Evolutionary conservation across 139 green algal genomes (phyloP).

Genomic region (Yamagishiella unicocca): DNA sequence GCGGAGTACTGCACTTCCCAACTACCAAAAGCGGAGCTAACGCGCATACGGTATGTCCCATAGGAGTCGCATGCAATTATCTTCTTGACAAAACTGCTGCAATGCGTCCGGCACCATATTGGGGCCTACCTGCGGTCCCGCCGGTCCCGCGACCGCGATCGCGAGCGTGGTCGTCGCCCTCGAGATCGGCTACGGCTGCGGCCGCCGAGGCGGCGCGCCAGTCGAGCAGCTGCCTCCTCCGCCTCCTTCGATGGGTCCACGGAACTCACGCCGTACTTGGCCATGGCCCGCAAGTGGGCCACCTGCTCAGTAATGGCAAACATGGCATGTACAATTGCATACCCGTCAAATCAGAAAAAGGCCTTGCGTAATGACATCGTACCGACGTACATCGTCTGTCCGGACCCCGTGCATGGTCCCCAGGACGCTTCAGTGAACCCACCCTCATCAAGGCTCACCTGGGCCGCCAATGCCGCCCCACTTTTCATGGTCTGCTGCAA

Average conservation of each 20-base stretch:
- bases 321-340: too few species aligned
- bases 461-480: slow-evolving; percentile 35
- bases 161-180: not conserved
- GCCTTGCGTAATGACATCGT: too few species aligned
- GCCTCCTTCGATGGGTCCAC: slow-evolving; percentile 40
- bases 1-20: too few species aligned
- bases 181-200: slow-evolving; percentile 21
- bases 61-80: too few species aligned
- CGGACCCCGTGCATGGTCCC: too few species aligned
- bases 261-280: slow-evolving; percentile 16
- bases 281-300: slow-evolving; percentile 49
- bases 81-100: not conserved
- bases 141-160: slow-evolving; percentile 21
- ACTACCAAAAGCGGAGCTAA: too few species aligned
- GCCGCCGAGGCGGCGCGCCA: slow-evolving; percentile 23
- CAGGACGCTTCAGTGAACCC: too few species aligned
- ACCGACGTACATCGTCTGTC: too few species aligned
- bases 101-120: not conserved
- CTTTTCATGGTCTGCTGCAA: slow-evolving; percentile 50
- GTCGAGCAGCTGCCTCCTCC: slow-evolving; percentile 51
- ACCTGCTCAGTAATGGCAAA: slow-evolving; percentile 33
- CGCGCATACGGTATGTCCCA: too few species aligned
- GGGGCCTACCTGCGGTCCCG: not conserved
- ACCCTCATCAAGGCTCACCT: too few species aligned
- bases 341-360: too few species aligned